Percentiles rank a stretch among this genome's conserved stretches.
phyloP scores from a whole-genome alignment of 2,329 filamentous ascomycete species.

The Colletotrichum liaoningense region DNA sequence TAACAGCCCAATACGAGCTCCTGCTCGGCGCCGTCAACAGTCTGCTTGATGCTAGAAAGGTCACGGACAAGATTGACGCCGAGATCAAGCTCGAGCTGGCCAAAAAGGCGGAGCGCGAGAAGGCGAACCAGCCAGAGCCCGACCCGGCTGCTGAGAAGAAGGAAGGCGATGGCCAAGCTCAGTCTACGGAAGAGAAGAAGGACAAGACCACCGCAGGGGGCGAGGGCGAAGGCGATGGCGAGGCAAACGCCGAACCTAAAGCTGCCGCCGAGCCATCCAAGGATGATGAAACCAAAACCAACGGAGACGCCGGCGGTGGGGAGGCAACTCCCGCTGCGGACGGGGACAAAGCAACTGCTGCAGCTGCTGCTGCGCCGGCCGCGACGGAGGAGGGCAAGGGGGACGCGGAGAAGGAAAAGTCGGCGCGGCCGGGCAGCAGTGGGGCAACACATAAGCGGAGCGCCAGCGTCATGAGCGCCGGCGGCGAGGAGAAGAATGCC shows the following conservation, averaged over 20 bases:
- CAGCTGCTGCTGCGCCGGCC: constrained; percentile 12
- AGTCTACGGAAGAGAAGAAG: constrained; percentile 12
- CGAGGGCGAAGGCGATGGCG: not conserved
- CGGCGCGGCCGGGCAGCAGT: constrained; percentile 51
- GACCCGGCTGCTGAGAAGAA: constrained; percentile 22
- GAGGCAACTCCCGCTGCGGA: constrained; percentile 15
- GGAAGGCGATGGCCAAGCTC: constrained; percentile 1
- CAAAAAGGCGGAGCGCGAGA: constrained; percentile 66
- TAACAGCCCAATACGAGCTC: constrained; percentile 77
- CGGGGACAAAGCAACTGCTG: constrained; percentile 11
- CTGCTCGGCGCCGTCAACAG: constrained; percentile 75
- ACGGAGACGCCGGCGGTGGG: constrained; percentile 25
- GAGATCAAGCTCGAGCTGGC: constrained; percentile 73
- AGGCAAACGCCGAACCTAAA: constrained; percentile 16
- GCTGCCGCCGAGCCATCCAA: constrained; percentile 18
- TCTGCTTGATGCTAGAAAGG: constrained; percentile 79
- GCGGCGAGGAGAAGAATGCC: constrained; percentile 71
- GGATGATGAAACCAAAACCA: constrained; percentile 20
- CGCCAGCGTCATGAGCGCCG: constrained; percentile 79
- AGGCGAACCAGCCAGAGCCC: constrained; percentile 40
- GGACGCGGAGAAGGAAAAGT: constrained; percentile 43
- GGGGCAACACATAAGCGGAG: constrained; percentile 76
- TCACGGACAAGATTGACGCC: constrained; percentile 79
- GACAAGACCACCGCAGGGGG: constrained; percentile 1
- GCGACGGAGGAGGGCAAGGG: constrained; percentile 36